Base-by-base conservation (phyloP, 495 filamentous ascomycete species). In the Aspergillus egyptiacus region DNA sequence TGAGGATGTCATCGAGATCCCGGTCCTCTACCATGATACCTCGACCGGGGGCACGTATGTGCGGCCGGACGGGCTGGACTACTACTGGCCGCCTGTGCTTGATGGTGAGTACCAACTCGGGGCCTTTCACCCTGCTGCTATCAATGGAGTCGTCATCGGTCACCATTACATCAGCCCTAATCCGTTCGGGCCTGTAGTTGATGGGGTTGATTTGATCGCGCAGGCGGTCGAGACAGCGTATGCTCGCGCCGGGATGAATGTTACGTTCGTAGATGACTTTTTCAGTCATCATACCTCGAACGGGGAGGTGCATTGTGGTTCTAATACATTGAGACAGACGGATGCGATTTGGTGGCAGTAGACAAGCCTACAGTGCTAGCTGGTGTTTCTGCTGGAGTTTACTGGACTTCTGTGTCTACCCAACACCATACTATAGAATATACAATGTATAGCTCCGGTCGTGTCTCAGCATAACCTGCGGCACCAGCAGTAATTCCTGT, bases 181-280 rank as follows among this genome's bases (percentile, higher is more conserved):
- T 18, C 49, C 49, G 10, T 45, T 34, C 22, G 40, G 49, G 14
- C 40, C 49, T n/a, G 31, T 51, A 4, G 24, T 51, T 24, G 40
- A 31, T 10, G 49, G 49, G 2, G 49, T 45, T 2, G 49, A 45
- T 31, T 8, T 31, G 28, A 31, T 37, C 13, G 35, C 35, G 2
- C 8, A 11, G 15, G 35, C 35, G 3, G 35, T 37, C 8, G 19
- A 20, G 35, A 18, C 17, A 3, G 17, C 13, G 4, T 37, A 37
- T 20, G 35, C 15, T 7, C 35, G 35, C n/a, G 35, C 35, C 6
- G 35, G 35, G 2, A 37, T 37, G 35, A 22, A 22, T 37, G 35
- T 37, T 37, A 20, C 35, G 2, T 37, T 37, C 22, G 18, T 37
- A 2, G 35, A 37, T 22, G 35, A 37, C 17, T 37, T 10, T 14